Evolutionary conservation across 2,329 filamentous ascomycete genomes (phyloP).

Genomic region (Epichloe scottii): DNA sequence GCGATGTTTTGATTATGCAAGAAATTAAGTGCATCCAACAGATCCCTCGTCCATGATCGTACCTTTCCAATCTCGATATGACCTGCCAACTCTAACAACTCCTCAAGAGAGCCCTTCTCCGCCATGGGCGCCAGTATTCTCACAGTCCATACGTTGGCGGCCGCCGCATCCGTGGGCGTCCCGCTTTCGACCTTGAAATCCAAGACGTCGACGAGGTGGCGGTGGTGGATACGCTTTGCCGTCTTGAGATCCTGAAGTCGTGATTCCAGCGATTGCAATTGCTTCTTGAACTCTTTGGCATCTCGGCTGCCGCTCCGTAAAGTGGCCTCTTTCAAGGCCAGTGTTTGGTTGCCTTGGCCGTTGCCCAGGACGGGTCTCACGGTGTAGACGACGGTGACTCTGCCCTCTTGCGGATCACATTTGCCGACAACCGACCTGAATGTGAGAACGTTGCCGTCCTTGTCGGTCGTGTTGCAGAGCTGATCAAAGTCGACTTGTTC

Average conservation of each 20-base stretch:
- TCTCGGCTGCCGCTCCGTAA: conserved; percentile 47
- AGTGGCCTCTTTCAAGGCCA: conserved; percentile 62
- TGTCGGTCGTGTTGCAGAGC: conserved; percentile 49
- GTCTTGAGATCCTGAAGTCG: conserved; percentile 63
- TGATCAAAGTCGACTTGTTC: conserved; percentile 52
- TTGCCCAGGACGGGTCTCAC: conserved; percentile 55
- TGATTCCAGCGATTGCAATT: conserved; percentile 63
- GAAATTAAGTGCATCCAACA: conserved; percentile 79
- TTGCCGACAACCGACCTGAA: conserved; percentile 64
- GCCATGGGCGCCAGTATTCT: conserved; percentile 65
- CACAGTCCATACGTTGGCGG: conserved; percentile 50
- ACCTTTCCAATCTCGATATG: conserved; percentile 62
- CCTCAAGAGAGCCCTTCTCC: conserved; percentile 70
- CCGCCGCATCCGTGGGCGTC: conserved; percentile 25
- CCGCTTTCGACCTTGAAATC: conserved; percentile 66
- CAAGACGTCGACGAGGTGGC: conserved; percentile 65
- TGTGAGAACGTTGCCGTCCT: conserved; percentile 46
- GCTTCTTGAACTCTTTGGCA: conserved; percentile 54
- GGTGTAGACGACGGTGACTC: conserved; percentile 55
- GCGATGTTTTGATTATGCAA: conserved; percentile 74
- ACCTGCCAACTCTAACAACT: conserved; percentile 69
- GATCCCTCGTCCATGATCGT: conserved; percentile 80
- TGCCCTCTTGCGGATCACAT: conserved; percentile 50
- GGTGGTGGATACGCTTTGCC: conserved; percentile 61
- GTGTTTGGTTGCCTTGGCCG: conserved; percentile 43